These are phyloP conservation scores for Geranium incanum DNA, from an alignment of 441 rosid species.

Conservation along the genomic window DNA sequence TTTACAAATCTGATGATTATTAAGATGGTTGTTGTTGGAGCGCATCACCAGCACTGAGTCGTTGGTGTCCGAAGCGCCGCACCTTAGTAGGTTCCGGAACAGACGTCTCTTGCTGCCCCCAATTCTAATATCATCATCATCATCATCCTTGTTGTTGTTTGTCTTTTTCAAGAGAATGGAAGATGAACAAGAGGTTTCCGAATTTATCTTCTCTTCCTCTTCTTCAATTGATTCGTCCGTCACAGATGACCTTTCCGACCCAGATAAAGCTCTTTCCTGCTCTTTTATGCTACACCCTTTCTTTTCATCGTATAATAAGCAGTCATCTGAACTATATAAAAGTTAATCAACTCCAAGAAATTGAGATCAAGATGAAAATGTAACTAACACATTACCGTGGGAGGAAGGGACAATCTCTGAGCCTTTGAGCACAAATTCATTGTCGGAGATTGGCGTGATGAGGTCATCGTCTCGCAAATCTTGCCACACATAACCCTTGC, in stretches of 20 bases:
- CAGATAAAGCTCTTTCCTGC: constrained; percentile 29
- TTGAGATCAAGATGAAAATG: background rate
- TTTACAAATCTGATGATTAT: background rate
- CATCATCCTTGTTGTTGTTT: constrained; percentile 3
- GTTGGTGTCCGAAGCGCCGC: constrained; percentile 46
- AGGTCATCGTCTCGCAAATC: constrained; percentile 66
- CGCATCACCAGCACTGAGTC: constrained; percentile 37
- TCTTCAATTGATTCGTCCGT: constrained; percentile 35
- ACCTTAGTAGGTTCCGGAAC: constrained; percentile 41
- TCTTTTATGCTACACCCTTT: constrained; percentile 12
- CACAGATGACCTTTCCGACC: constrained; percentile 42
- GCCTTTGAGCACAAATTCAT: constrained; percentile 69
- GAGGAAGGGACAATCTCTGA: constrained; percentile 33
- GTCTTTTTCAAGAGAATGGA: constrained; percentile 11
- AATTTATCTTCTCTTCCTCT: constrained; percentile 18
- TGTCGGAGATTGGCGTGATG: constrained; percentile 59
- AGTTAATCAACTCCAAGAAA: background rate
- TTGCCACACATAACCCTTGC: constrained; percentile 67
- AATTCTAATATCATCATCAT: constrained; percentile 13
- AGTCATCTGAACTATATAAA: background rate
- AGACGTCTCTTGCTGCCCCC: constrained; percentile 32
- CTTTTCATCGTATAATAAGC: background rate
- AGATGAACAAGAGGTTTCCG: constrained; percentile 8
- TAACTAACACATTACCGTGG: constrained; percentile 24
- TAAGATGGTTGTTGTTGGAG: constrained; percentile 11